Conservation (phyloP, 148 eudicot species). For the Polygonum maritimum region DNA sequence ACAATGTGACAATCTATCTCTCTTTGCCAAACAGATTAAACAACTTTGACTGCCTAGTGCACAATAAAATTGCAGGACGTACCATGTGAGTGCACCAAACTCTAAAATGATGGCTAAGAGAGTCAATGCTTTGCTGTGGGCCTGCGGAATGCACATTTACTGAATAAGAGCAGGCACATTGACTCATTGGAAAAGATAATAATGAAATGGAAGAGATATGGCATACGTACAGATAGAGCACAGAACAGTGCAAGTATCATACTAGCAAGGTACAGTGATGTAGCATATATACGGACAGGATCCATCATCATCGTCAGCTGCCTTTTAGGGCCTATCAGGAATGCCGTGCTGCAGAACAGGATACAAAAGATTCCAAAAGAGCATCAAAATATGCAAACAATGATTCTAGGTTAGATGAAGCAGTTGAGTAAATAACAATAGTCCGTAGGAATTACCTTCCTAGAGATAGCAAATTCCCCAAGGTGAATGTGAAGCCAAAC, state of each 20-base stretch:
- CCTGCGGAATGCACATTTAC: constrained; percentile 29
- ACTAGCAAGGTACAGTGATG: constrained; percentile 85
- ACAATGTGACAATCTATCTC: no score
- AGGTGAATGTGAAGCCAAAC: constrained; percentile 83
- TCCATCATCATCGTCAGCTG: constrained; percentile 98
- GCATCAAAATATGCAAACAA: constrained; percentile 20
- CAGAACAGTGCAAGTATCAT: constrained; percentile 83
- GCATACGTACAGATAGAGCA: constrained; percentile 73
- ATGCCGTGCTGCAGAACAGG: constrained; percentile 74
- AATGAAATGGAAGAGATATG: not conserved
- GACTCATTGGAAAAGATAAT: not conserved
- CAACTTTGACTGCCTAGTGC: not conserved
- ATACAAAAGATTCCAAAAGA: constrained; percentile 33
- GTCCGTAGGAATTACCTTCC: constrained; percentile 58
- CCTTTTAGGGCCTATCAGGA: constrained; percentile 94
- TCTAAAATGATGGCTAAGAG: constrained; percentile 73
- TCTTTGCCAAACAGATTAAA: not conserved
- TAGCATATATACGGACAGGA: constrained; percentile 94
- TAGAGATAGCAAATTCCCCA: constrained; percentile 89
- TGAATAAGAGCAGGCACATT: not conserved
- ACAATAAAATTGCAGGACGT: constrained; percentile 13
- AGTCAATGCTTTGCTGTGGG: constrained; percentile 85
- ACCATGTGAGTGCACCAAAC: constrained; percentile 84
- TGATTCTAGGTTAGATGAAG: not conserved
- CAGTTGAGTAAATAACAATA: not conserved